phyloP scores from a whole-genome alignment of 169 alveolate species.

The Cryptosporidium ryanae region DNA sequence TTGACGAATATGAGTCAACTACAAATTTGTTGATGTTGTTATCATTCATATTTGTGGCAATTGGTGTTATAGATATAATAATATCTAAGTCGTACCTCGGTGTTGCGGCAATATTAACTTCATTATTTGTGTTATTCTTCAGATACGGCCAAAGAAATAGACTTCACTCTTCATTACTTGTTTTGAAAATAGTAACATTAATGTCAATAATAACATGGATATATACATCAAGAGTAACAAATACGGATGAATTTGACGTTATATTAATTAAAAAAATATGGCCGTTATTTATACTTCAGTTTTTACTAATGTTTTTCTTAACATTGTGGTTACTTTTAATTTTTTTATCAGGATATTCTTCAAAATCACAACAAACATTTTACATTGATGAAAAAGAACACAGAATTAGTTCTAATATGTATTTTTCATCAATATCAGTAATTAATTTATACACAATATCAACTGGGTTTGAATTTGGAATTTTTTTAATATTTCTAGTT shows the following conservation, averaged over 20 bases:
- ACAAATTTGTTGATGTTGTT: constrained; percentile 22
- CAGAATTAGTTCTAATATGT: constrained; percentile 25
- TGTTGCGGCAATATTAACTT: constrained; percentile 12
- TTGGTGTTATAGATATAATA: constrained; percentile 34
- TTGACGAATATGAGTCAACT: constrained; percentile 34
- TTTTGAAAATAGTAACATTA: background rate
- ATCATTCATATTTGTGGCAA: constrained; percentile 19
- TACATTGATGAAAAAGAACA: constrained; percentile 12
- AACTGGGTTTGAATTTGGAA: constrained; percentile 58
- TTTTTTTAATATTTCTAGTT: constrained; percentile 23
- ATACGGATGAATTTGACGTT: constrained; percentile 18
- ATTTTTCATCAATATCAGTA: constrained; percentile 23
- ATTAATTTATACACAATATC: constrained; percentile 37
- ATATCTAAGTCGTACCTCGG: constrained; percentile 20
- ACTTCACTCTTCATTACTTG: constrained; percentile 21
- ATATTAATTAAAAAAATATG: constrained; percentile 7
- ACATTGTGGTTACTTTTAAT: constrained; percentile 45
- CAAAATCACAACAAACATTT: constrained; percentile 16
- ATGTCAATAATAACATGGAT: constrained; percentile 25
- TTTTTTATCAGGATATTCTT: constrained; percentile 45
- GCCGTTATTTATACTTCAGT: constrained; percentile 43
- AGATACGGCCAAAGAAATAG: constrained; percentile 63
- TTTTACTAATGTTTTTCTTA: constrained; percentile 16
- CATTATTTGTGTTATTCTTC: constrained; percentile 32
- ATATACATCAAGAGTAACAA: constrained; percentile 8